phyloP scores from a whole-genome alignment of 352 stramenopile species.

The Phytophthora citricola region DNA sequence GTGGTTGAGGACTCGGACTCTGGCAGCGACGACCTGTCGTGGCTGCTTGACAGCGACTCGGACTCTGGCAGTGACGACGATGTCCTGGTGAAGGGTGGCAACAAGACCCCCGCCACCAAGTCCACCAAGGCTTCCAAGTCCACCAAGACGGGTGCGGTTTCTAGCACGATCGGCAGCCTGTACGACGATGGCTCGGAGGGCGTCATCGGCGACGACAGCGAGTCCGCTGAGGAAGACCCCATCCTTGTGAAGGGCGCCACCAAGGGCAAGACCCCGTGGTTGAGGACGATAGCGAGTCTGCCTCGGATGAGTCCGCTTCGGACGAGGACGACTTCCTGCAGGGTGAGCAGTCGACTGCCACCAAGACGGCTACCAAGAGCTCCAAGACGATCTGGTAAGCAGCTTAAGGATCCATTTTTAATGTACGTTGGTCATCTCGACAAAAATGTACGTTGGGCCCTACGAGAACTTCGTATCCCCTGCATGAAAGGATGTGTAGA shows the following conservation, averaged over 20 bases:
- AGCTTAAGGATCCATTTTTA: slow-evolving; percentile 20
- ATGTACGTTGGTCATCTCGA: slow-evolving; percentile 33
- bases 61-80: slow-evolving; percentile 3
- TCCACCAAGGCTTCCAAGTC: slow-evolving; percentile 17
- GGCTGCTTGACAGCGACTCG: slow-evolving; percentile 16
- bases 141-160: slow-evolving; percentile 10
- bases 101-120: slow-evolving; percentile 14
- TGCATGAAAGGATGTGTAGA: slow-evolving; percentile 21
- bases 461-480: slow-evolving; percentile 24
- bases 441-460: slow-evolving; percentile 31
- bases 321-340: slow-evolving; percentile 39
- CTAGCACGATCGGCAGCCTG: slow-evolving; percentile 8
- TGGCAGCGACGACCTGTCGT: slow-evolving; percentile 22
- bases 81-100: slow-evolving; percentile 21
- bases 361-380: slow-evolving; percentile 63
- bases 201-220: slow-evolving; percentile 18
- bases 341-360: slow-evolving; percentile 55
- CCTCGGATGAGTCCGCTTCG: slow-evolving; percentile 26
- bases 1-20: not conserved
- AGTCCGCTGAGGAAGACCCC: slow-evolving; percentile 7
- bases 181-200: slow-evolving; percentile 30
- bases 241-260: too few species aligned
- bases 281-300: slow-evolving; percentile 22
- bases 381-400: slow-evolving; percentile 38
- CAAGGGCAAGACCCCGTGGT: not conserved